Evolutionary conservation across 2,329 filamentous ascomycete species (phyloP).

Genomic region (Exophiala bonariae): DNA sequence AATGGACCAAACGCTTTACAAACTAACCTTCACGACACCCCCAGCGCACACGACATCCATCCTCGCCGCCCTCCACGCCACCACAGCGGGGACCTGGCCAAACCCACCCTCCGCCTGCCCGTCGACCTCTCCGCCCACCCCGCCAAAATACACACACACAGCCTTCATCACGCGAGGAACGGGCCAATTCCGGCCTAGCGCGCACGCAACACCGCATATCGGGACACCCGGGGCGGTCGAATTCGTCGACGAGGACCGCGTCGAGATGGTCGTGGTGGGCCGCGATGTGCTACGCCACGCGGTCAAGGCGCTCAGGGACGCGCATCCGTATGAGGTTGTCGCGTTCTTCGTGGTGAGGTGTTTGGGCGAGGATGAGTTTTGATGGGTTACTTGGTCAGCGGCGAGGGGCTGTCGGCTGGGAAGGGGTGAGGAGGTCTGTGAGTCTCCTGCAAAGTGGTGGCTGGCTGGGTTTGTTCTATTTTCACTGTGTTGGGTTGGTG

Average conservation of each 20-base stretch:
- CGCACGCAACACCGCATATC: slow-evolving; percentile 42
- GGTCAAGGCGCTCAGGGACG: slow-evolving; percentile 40
- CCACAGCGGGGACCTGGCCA: slow-evolving; percentile 41
- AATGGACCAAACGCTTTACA: slow-evolving; percentile 29
- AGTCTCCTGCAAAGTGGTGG: no score
- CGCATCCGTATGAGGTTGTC: slow-evolving; percentile 49
- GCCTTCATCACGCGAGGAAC: slow-evolving; percentile 42
- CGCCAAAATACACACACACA: slow-evolving; percentile 36
- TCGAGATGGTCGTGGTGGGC: slow-evolving; percentile 45
- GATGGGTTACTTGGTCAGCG: background rate
- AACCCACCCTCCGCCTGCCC: background rate
- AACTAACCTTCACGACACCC: slow-evolving; percentile 47
- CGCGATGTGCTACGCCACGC: slow-evolving; percentile 38
- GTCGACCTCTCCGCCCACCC: background rate
- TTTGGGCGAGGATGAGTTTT: slow-evolving; percentile 31
- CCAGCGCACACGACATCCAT: slow-evolving; percentile 38
- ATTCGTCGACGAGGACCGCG: slow-evolving; percentile 42
- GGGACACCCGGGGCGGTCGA: slow-evolving; percentile 41
- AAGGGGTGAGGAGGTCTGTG: no score
- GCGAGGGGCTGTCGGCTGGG: no score
- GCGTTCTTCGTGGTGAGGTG: slow-evolving; percentile 46
- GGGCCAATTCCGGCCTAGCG: slow-evolving; percentile 43
- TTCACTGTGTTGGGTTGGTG: no score
- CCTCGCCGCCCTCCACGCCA: slow-evolving; percentile 43
- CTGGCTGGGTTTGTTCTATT: no score